Conservation (phyloP, 164 flowering plant species). For the Buxus sempervirens region DNA sequence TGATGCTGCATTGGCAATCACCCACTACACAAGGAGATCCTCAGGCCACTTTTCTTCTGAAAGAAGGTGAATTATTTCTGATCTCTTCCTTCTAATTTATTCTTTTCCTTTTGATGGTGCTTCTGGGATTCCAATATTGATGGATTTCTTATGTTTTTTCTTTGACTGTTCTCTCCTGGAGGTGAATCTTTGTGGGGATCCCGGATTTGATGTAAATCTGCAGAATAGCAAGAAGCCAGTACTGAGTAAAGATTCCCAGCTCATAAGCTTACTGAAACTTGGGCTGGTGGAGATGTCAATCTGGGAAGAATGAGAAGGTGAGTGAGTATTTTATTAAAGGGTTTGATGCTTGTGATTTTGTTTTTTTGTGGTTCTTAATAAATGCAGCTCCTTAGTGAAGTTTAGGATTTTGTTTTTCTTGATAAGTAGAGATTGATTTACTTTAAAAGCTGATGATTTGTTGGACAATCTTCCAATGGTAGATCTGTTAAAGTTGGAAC, state of each 20-base stretch:
- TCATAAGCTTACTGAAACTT: background rate
- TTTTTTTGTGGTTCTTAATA: background rate
- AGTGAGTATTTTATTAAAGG: background rate
- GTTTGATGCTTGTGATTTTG: background rate
- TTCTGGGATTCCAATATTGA: background rate
- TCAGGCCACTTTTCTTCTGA: background rate
- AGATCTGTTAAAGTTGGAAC: background rate
- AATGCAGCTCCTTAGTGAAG: background rate
- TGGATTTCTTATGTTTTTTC: background rate
- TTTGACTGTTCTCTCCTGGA: background rate
- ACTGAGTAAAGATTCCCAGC: too few species aligned
- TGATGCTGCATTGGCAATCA: constrained; percentile 71
- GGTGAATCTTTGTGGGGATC: background rate
- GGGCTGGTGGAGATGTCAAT: background rate
- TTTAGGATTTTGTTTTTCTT: background rate
- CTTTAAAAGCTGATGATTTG: background rate
- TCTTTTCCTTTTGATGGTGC: too few species aligned
- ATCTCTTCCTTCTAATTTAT: background rate
- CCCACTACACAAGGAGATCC: constrained; percentile 25
- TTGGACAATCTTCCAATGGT: background rate
- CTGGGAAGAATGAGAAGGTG: background rate
- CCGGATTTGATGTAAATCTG: background rate
- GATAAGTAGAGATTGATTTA: background rate
- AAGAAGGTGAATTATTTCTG: constrained; percentile 1
- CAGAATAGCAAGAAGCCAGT: background rate